Evolutionary conservation across 805 yeast genomes (phyloP).

Genomic region (Pichia nakasei): DNA sequence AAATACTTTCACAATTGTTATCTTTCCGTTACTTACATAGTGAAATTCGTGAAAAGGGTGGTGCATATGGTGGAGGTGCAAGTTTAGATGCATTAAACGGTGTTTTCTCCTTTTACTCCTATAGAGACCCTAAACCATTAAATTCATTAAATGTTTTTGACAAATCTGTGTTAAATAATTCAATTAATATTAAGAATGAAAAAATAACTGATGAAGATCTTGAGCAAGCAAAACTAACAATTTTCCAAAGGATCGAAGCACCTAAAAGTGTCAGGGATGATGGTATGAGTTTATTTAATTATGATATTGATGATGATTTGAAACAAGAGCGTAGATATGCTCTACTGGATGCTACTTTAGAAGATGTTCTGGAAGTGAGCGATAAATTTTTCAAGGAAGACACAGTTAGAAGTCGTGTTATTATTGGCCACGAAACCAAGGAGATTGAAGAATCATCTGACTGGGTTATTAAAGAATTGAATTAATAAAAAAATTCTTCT

Average conservation of each 20-base stretch:
- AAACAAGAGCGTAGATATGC: constrained; percentile 71
- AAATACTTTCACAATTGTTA: constrained; percentile 68
- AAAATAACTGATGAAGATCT: constrained; percentile 46
- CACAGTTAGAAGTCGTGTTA: constrained; percentile 8
- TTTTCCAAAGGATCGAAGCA: constrained; percentile 88
- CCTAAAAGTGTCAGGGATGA: constrained; percentile 77
- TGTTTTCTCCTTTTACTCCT: constrained; percentile 71
- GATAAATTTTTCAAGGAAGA: constrained; percentile 45
- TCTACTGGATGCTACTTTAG: constrained; percentile 54
- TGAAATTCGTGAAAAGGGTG: constrained; percentile 90
- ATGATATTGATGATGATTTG: constrained; percentile 69
- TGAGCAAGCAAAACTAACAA: constrained; percentile 82
- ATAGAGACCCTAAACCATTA: constrained; percentile 85
- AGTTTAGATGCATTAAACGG: constrained; percentile 77
- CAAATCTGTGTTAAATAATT: constrained; percentile 41
- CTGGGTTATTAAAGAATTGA: constrained; percentile 9
- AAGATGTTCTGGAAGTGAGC: constrained; percentile 58
- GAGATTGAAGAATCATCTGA: neutral
- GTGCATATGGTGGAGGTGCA: constrained; percentile 98
- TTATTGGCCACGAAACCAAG: constrained; percentile 15
- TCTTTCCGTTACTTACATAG: constrained; percentile 81
- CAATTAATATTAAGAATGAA: constrained; percentile 17
- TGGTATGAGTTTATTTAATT: constrained; percentile 57
- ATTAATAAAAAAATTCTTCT: neutral
- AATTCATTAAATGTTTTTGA: constrained; percentile 56